Evolutionary conservation across 768 basidiomycete species (phyloP).

Genomic region (Auriscalpium vulgare): DNA sequence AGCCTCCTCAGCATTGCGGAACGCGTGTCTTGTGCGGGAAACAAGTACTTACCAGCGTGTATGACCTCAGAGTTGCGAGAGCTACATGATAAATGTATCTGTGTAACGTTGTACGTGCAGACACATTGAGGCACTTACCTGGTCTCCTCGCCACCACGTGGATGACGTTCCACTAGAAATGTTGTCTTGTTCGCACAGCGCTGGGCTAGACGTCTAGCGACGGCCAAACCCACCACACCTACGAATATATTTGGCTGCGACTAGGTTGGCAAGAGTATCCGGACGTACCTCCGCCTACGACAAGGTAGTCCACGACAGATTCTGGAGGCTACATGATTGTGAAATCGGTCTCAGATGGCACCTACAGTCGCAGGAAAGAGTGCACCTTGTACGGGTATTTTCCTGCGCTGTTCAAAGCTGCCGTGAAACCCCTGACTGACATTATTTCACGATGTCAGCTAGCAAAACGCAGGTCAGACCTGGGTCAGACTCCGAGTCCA

Average conservation of each 20-base stretch:
- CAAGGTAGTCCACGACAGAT: slow-evolving; percentile 68
- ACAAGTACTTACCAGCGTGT: slow-evolving; percentile 65
- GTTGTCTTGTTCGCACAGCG: slow-evolving; percentile 63
- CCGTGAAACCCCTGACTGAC: slow-evolving; percentile 27
- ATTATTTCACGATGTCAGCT: background rate
- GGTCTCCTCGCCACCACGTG: slow-evolving; percentile 73
- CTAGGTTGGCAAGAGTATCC: background rate
- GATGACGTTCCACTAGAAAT: slow-evolving; percentile 74
- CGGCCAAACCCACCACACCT: slow-evolving; percentile 83
- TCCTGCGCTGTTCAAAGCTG: slow-evolving; percentile 54
- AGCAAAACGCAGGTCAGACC: background rate
- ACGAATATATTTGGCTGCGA: background rate
- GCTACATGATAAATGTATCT: slow-evolving; percentile 31
- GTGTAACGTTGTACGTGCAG: background rate
- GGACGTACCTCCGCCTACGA: slow-evolving; percentile 75
- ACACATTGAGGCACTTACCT: slow-evolving; percentile 38
- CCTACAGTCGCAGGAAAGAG: background rate
- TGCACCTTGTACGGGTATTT: slow-evolving; percentile 55
- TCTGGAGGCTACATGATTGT: slow-evolving; percentile 47
- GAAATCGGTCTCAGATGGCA: background rate
- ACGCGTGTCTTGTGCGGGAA: too few relatives aligned
- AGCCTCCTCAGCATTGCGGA: too few relatives aligned
- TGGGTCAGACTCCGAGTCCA: too few relatives aligned
- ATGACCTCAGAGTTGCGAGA: slow-evolving; percentile 95
- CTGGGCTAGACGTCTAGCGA: slow-evolving; percentile 66